phyloP scores from a whole-genome alignment of 2,329 filamentous ascomycete genomes.

The Penicillium sp. region DNA sequence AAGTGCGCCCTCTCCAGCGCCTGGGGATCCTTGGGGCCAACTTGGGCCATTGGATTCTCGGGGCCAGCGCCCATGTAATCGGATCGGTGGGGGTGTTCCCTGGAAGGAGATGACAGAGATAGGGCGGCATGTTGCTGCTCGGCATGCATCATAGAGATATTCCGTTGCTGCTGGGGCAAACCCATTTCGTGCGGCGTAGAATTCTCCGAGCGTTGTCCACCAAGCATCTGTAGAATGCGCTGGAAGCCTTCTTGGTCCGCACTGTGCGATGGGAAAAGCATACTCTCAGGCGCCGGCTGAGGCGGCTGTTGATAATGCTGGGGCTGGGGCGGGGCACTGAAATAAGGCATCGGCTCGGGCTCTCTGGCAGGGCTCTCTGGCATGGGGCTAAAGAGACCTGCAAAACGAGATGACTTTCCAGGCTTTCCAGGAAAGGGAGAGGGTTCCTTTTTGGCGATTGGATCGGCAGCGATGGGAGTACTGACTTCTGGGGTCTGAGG shows the following conservation, averaged over 20 bases:
- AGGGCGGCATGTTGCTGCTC: slow-evolving; percentile 30
- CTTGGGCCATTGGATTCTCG: slow-evolving; percentile 31
- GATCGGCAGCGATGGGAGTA: slow-evolving; percentile 38
- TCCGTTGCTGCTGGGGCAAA: slow-evolving; percentile 29
- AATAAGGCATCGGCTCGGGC: slow-evolving; percentile 26
- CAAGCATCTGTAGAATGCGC: slow-evolving; percentile 77
- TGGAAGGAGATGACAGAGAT: slow-evolving; percentile 34
- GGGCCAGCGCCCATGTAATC: slow-evolving; percentile 35
- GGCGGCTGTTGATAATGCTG: slow-evolving; percentile 15
- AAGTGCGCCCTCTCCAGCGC: slow-evolving; percentile 75
- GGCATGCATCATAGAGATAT: slow-evolving; percentile 31
- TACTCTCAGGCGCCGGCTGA: slow-evolving; percentile 36
- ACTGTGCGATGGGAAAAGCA: slow-evolving; percentile 42
- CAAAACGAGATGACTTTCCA: slow-evolving; percentile 77
- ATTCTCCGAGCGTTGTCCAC: slow-evolving; percentile 52
- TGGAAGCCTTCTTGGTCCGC: slow-evolving; percentile 85
- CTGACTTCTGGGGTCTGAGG: slow-evolving; percentile 41
- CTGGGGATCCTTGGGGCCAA: slow-evolving; percentile 43
- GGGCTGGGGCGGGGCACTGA: slow-evolving; percentile 19
- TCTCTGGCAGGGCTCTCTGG: slow-evolving; percentile 54
- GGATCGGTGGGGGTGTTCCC: slow-evolving; percentile 31
- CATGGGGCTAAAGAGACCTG: slow-evolving; percentile 69
- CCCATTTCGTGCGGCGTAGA: slow-evolving; percentile 46
- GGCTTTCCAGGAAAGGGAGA: slow-evolving; percentile 52
- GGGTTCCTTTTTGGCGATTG: slow-evolving; percentile 46